phyloP scores from a whole-genome alignment of 177 flowering plant species.

The Vitis hybrid region DNA sequence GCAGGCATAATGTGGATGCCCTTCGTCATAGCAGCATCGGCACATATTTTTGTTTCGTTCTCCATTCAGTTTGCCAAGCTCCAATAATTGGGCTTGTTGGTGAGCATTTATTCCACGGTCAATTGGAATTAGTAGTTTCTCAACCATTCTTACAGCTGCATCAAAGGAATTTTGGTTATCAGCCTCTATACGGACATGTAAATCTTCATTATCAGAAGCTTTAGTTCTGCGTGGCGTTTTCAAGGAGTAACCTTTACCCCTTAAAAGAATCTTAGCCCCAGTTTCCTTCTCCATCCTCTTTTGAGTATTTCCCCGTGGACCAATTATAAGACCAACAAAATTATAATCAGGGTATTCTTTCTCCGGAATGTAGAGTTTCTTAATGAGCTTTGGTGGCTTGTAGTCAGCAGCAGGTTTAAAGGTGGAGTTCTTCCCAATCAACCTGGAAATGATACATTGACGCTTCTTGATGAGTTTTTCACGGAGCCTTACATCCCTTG shows the following conservation, averaged over 20 bases:
- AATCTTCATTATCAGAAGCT: slow-evolving; percentile 32
- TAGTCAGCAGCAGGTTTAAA: slow-evolving; percentile 29
- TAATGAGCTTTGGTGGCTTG: slow-evolving; percentile 28
- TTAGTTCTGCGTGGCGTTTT: slow-evolving; percentile 7
- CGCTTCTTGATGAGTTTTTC: slow-evolving; percentile 31
- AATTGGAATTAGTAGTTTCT: slow-evolving; percentile 40
- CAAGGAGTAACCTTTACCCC: slow-evolving; percentile 35
- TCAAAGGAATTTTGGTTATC: slow-evolving; percentile 37
- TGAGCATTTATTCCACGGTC: slow-evolving; percentile 25
- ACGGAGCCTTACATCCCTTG: slow-evolving; percentile 21
- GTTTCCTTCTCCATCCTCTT: slow-evolving; percentile 51
- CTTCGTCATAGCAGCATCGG: slow-evolving; percentile 23
- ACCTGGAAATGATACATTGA: slow-evolving; percentile 27
- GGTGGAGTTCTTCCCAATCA: slow-evolving; percentile 35
- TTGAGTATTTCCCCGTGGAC: slow-evolving; percentile 42
- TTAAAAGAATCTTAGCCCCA: slow-evolving; percentile 41
- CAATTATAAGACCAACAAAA: slow-evolving; percentile 46
- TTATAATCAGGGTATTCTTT: slow-evolving; percentile 51
- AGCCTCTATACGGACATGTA: slow-evolving; percentile 49
- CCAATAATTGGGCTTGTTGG: slow-evolving; percentile 32
- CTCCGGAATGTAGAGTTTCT: slow-evolving; percentile 46
- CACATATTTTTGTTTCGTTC: slow-evolving; percentile 9
- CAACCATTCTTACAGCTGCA: slow-evolving; percentile 40
- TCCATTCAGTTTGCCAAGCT: slow-evolving; percentile 33
- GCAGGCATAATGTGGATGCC: slow-evolving; percentile 27